Evolutionary conservation across 1,284 basidiomycete species (phyloP).

Genomic region (Xerocomus nothofagi): DNA sequence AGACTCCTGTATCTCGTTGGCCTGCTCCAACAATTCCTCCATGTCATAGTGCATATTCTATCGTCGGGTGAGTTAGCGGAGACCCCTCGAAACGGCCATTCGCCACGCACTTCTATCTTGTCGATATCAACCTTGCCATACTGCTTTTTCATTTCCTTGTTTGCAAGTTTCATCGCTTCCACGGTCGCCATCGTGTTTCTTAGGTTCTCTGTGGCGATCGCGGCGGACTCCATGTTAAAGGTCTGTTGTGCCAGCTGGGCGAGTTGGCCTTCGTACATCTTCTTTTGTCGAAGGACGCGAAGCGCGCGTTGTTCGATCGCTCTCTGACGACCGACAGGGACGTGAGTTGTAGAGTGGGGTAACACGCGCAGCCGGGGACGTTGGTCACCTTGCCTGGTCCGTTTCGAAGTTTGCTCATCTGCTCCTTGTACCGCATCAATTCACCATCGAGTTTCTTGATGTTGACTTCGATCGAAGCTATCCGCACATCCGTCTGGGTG

Average conservation of each 20-base stretch:
- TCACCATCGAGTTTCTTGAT: constrained; percentile 96
- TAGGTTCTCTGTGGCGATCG: constrained; percentile 95
- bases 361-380: neutral
- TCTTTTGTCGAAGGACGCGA: constrained; percentile 92
- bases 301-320: constrained; percentile 96
- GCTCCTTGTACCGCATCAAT: constrained; percentile 89
- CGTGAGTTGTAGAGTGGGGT: neutral
- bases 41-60: constrained; percentile 96
- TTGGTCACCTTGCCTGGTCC: constrained; percentile 88
- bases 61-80: constrained; percentile 1
- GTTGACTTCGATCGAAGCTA: constrained; percentile 94
- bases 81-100: neutral
- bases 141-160: constrained; percentile 96
- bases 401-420: constrained; percentile 91
- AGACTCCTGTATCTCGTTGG: constrained; percentile 97
- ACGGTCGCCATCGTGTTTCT: constrained; percentile 99
- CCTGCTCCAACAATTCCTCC: constrained; percentile 96
- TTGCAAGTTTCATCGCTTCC: constrained; percentile 96
- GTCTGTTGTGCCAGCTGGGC: constrained; percentile 92
- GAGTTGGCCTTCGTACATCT: constrained; percentile 94
- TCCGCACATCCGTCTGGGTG: constrained; percentile 80
- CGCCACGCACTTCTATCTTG: constrained; percentile 87
- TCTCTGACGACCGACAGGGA: constrained; percentile 45
- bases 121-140: constrained; percentile 98
- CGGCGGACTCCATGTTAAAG: constrained; percentile 98